These are phyloP conservation scores for Puya raimondii DNA, from an alignment of 176 grass and related monocot genomes.

Conservation along the genomic window DNA sequence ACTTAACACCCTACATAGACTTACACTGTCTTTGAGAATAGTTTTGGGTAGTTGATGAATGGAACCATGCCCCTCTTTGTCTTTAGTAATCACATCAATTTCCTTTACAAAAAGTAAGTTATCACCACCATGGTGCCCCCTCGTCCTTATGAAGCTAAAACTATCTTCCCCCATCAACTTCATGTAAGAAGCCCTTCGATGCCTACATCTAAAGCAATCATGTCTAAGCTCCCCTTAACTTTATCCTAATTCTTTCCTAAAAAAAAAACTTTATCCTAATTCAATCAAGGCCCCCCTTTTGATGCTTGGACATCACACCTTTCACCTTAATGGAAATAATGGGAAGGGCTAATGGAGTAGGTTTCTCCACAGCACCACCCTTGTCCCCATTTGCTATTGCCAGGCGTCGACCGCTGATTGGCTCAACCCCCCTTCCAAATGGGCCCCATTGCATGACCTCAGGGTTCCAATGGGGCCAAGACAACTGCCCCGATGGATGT, in stretches of 20 bases:
- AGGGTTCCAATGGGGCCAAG: background rate
- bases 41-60: background rate
- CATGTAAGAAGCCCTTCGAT: background rate
- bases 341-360: background rate
- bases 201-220: background rate
- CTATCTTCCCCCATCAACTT: background rate
- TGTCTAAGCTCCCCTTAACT: background rate
- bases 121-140: conserved; percentile 1
- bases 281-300: background rate
- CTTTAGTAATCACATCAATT: conserved; percentile 3
- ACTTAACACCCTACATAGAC: background rate
- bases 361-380: background rate
- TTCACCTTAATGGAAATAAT: background rate
- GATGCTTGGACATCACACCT: background rate
- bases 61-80: background rate
- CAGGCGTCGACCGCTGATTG: background rate
- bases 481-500: background rate
- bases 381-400: background rate
- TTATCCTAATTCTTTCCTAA: conserved; percentile 1
- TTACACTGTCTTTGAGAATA: background rate
- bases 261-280: conserved; percentile 3
- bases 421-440: background rate
- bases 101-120: background rate
- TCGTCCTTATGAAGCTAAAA: conserved; percentile 1
- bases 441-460: background rate